phyloP scores from a whole-genome alignment of 2,329 filamentous ascomycete genomes.

The Aureobasidium melanogenum region DNA sequence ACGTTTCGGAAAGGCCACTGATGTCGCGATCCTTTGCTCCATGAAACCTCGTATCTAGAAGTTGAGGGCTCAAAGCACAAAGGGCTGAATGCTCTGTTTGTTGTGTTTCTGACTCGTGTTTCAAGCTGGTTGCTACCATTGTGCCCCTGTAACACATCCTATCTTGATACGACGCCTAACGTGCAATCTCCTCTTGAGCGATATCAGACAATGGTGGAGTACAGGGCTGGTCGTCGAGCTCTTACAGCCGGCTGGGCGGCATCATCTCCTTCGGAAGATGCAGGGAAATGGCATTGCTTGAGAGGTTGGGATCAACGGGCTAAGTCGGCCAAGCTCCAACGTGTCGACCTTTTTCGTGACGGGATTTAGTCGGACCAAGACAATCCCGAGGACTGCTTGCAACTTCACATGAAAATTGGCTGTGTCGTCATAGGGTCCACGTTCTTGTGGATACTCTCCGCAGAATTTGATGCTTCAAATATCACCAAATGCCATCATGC shows the following conservation, averaged over 20 bases:
- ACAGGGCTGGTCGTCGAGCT: neutral
- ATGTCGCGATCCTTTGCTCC: neutral
- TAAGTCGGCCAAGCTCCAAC: constrained; percentile 7
- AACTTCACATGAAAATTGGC: constrained; percentile 8
- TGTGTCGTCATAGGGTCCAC: constrained; percentile 9
- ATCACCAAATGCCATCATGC: constrained; percentile 10
- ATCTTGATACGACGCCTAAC: neutral
- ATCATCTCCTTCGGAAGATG: constrained; percentile 8
- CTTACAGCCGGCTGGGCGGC: constrained; percentile 3
- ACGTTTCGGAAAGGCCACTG: neutral
- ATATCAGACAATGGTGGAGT: constrained; percentile 11
- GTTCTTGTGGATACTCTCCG: constrained; percentile 5
- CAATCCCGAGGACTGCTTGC: neutral
- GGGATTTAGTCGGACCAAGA: constrained; percentile 3
- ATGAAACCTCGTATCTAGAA: neutral
- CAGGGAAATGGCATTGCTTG: constrained; percentile 7
- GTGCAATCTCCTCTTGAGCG: constrained; percentile 8
- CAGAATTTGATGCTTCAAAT: constrained; percentile 6
- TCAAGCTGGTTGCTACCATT: constrained; percentile 3
- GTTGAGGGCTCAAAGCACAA: neutral
- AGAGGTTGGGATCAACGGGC: constrained; percentile 12
- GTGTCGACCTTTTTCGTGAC: neutral
- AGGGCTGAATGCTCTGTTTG: neutral
- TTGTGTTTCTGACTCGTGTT: constrained; percentile 13
- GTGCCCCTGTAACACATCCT: neutral